Evolutionary conservation across 139 green algal species (phyloP).

Genomic region (Yamagishiella unicocca): DNA sequence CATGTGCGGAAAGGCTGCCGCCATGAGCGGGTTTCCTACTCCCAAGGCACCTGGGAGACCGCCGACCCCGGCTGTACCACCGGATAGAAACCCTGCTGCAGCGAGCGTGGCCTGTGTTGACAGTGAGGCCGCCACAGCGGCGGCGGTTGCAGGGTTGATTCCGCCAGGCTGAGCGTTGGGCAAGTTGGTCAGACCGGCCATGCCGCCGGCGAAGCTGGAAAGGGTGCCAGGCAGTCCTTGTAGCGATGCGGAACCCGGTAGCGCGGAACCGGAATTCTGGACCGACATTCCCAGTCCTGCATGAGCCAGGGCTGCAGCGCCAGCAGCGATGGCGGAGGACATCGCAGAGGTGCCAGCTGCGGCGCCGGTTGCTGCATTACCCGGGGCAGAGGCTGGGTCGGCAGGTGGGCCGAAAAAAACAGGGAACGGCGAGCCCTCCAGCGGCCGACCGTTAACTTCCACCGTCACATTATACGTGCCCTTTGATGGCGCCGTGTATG

Average conservation of each 20-base stretch:
- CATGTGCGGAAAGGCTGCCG: conserved; percentile 15
- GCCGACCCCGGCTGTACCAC: neutral
- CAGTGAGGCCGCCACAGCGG: conserved; percentile 33
- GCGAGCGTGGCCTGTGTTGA: conserved; percentile 36
- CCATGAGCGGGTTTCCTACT: conserved; percentile 12
- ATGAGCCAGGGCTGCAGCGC: neutral
- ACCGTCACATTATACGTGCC: conserved; percentile 86
- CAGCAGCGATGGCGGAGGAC: conserved; percentile 2
- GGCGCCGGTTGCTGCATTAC: neutral
- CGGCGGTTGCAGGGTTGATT: conserved; percentile 41
- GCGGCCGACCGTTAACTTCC: conserved; percentile 81
- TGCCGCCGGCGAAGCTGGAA: neutral
- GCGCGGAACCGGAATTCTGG: too few relatives aligned
- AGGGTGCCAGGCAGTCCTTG: neutral
- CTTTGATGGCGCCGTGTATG: conserved; percentile 78
- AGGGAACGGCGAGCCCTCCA: conserved; percentile 89
- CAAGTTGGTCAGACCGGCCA: neutral
- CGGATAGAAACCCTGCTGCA: neutral
- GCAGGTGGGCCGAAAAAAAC: conserved; percentile 88
- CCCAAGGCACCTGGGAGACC: neutral
- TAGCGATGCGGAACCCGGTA: too few relatives aligned
- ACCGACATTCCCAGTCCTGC: too few relatives aligned
- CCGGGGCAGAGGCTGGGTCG: conserved; percentile 27
- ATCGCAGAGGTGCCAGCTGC: neutral
- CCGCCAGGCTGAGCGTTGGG: conserved; percentile 41